Evolutionary conservation across 192 early-diverging fungal genomes (phyloP), one percentile per base, ranked within the genome.

Genomic region (Phycomyces nitens): DNA sequence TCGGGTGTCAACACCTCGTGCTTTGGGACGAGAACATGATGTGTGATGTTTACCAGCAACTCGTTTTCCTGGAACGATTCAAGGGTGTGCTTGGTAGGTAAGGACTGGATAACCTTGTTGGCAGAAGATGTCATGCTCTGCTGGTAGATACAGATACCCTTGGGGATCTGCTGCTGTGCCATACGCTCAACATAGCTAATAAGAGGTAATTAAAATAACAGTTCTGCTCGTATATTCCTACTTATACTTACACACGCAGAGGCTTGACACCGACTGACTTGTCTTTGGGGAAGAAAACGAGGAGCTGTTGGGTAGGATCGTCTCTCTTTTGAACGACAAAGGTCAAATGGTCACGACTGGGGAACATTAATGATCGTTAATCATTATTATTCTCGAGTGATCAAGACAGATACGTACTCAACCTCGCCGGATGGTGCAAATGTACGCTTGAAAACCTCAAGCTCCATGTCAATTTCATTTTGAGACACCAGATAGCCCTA

Each of bases 21-120:
- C 66, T 89, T 84, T 2, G 97, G 97, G n/a, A 99, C 97, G 29
- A 99, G 79, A 47, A 86, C 83, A 66, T 99, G 97, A 59, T 94
- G 80, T 34, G 97, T 99, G 60, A 99, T 99, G 74, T 99, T 99
- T 58, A 99, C 94, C 22, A 99, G 73, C 39, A 99, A 74, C 71
- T 98, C 94, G 40, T 85, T 74, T 77, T 99, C 97, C 52, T 89
- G 76, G 68, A 99, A 99, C 9, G 89, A 80, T 53, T 97, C 94
- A 29, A 99, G 64, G 9, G 77, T 70, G 75, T 89, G 90, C 68
- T 86, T 90, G 12, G 81, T 74, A 6, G 81, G 76, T 75, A 91
- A 75, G 52, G 82, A 79, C 67, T 83, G 82, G 43, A 92, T 81
- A 20, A 87, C 86, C 82, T 94, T 94, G 64, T 89, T 85, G 7